A percentile compares a stretch with the other conserved stretches of the same genome.
phyloP scores from a whole-genome alignment of 164 flowering plant genomes.

The Magnolia kwangsiensis region DNA sequence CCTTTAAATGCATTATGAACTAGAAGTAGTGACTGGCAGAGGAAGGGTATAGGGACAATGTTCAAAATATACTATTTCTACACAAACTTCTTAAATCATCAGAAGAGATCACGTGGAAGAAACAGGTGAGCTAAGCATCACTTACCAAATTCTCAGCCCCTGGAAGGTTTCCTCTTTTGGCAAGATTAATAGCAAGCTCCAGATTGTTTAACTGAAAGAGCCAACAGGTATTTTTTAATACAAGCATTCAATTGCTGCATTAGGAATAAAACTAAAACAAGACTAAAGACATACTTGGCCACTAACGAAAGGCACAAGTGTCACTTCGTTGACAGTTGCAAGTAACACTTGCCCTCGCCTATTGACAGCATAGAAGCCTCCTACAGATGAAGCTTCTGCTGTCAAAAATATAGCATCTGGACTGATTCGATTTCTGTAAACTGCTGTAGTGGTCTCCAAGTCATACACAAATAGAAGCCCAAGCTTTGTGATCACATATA shows the following conservation, averaged over 20 bases:
- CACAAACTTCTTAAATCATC: neutral
- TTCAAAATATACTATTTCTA: neutral
- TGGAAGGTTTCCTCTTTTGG: constrained; percentile 29
- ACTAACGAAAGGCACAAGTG: constrained; percentile 92
- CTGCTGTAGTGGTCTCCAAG: constrained; percentile 91
- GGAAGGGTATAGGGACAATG: no score
- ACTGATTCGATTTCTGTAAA: constrained; percentile 92
- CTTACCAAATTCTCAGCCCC: constrained; percentile 87
- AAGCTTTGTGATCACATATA: constrained; percentile 94
- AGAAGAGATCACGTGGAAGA: neutral
- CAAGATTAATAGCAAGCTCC: constrained; percentile 39
- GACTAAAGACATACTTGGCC: constrained; percentile 61
- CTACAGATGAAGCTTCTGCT: constrained; percentile 86
- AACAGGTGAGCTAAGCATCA: neutral
- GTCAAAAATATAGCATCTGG: constrained; percentile 99
- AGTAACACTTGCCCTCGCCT: constrained; percentile 94
- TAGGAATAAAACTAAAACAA: neutral
- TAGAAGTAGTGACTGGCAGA: neutral
- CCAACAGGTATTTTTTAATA: neutral
- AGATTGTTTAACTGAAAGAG: constrained; percentile 75
- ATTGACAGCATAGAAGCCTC: constrained; percentile 96
- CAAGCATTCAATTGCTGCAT: constrained; percentile 4
- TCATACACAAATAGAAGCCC: constrained; percentile 97
- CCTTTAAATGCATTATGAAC: neutral
- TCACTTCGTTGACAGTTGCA: constrained; percentile 95